phyloP scores from a whole-genome alignment of 2,329 filamentous ascomycete species.

The Sclerotinia spermophila region DNA sequence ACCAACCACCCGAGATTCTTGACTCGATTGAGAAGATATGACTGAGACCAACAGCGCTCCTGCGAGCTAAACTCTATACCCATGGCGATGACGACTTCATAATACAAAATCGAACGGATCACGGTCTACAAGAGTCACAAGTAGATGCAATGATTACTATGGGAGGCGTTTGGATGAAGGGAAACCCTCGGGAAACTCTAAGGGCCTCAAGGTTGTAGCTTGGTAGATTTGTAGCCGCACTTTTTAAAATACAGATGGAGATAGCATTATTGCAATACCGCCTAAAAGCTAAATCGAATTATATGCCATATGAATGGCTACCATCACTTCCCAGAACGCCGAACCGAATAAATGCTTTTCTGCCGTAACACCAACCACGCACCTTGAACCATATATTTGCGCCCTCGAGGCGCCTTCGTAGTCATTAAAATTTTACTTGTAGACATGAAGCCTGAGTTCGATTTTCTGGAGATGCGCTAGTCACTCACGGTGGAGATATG shows the following conservation, averaged over 20 bases:
- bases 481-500: conserved; percentile 23
- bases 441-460: background rate
- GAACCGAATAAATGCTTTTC: conserved; percentile 24
- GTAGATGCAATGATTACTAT: conserved; percentile 1
- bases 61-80: background rate
- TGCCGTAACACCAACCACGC: conserved; percentile 25
- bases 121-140: background rate
- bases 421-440: conserved; percentile 26
- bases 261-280: conserved; percentile 15
- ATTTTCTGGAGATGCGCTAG: background rate
- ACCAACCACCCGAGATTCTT: conserved; percentile 20
- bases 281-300: conserved; percentile 24
- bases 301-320: conserved; percentile 26
- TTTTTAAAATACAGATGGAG: conserved; percentile 31
- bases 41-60: background rate
- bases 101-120: background rate
- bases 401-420: conserved; percentile 31
- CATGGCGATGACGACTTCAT: background rate
- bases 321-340: conserved; percentile 7
- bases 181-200: conserved; percentile 17
- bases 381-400: conserved; percentile 24
- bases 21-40: background rate
- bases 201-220: conserved; percentile 20
- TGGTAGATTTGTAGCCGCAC: conserved; percentile 17
- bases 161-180: background rate